Base-by-base conservation (phyloP, 805 yeast genomes). In the Starmerella apicola region DNA sequence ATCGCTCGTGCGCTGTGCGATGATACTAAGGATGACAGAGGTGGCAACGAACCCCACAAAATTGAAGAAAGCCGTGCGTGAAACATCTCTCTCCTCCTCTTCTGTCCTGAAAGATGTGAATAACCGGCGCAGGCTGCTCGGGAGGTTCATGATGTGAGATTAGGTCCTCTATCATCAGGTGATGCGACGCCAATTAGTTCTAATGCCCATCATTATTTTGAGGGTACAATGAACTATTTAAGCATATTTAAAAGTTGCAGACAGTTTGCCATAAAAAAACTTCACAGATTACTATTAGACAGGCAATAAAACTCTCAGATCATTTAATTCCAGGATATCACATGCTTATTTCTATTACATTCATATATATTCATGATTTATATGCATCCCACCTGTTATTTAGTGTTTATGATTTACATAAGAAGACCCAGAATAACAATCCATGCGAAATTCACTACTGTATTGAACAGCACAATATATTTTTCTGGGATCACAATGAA, bases 21-120 rank as follows among this genome's bases (percentile, higher is more conserved):
- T 75, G 49, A 83, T 74, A 23, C 88, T 78, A 57, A 84, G 83
- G 25, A 77, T 61, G 12, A 81, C 86, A 56, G 94, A 81, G 15
- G 85, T 71, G 0, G 88, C 84, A 13, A 83, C 58, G 50, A 81
- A 83, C 13, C 94, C 94, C 22, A 83, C 63, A 22, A 84, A 67
- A 46, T 82, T 60, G 51, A 60, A 60, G 45, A 59, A 60, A 1
- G 94, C 94, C 46, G 71, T 67, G 35, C 95, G 64, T 0, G 94
- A 81, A 51, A 74, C 78, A 38, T 67, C 63, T 37, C 86, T 63
- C 56, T 84, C 94, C 51, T 83, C 94, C 50, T 83, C 93, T 46
- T 82, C 94, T 2, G 91, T 73, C 16, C 95, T 62, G 53, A 83
- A 82, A 4, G 91, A 78, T 18, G 85, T 76, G 55, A 83, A 83